phyloP scores from a whole-genome alignment of 1,139 yeast species.

The Hyphopichia fennica region DNA sequence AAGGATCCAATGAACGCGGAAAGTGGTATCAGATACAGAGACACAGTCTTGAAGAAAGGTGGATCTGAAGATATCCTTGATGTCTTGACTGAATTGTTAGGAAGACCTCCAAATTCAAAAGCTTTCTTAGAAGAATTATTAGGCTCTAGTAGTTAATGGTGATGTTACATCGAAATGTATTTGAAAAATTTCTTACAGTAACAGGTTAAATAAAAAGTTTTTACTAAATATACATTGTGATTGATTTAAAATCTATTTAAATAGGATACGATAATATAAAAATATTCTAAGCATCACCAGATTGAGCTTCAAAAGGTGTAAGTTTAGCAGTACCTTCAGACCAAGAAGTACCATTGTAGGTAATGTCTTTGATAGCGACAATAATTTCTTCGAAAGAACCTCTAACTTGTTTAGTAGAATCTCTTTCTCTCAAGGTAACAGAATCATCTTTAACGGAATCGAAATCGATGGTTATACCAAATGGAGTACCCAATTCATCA shows the following conservation, averaged over 20 bases:
- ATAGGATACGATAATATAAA: no score
- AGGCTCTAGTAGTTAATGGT: slow-evolving; percentile 9
- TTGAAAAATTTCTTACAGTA: not conserved
- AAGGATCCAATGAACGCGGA: slow-evolving; percentile 63
- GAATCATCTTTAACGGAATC: slow-evolving; percentile 89
- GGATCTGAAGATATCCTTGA: slow-evolving; percentile 71
- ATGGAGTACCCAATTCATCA: slow-evolving; percentile 99
- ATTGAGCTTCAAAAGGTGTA: slow-evolving; percentile 60
- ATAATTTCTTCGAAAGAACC: slow-evolving; percentile 80
- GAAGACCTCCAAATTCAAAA: slow-evolving; percentile 70
- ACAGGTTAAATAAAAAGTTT: not conserved
- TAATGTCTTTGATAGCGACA: slow-evolving; percentile 73
- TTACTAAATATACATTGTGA: not conserved
- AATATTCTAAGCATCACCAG: slow-evolving; percentile 21
- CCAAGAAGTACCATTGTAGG: slow-evolving; percentile 79
- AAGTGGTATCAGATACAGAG: slow-evolving; percentile 68
- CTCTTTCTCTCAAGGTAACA: slow-evolving; percentile 97
- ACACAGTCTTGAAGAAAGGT: slow-evolving; percentile 67
- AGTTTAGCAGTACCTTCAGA: slow-evolving; percentile 75
- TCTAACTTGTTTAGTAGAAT: slow-evolving; percentile 94
- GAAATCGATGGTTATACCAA: slow-evolving; percentile 97
- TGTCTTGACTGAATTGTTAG: slow-evolving; percentile 63
- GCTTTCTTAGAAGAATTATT: slow-evolving; percentile 67
- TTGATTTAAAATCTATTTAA: no score
- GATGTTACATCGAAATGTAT: not conserved